A percentile compares a stretch with the other conserved stretches of the same genome.
Conservation (phyloP, 2,329 filamentous ascomycete genomes). For the Cytospora piceicola region DNA sequence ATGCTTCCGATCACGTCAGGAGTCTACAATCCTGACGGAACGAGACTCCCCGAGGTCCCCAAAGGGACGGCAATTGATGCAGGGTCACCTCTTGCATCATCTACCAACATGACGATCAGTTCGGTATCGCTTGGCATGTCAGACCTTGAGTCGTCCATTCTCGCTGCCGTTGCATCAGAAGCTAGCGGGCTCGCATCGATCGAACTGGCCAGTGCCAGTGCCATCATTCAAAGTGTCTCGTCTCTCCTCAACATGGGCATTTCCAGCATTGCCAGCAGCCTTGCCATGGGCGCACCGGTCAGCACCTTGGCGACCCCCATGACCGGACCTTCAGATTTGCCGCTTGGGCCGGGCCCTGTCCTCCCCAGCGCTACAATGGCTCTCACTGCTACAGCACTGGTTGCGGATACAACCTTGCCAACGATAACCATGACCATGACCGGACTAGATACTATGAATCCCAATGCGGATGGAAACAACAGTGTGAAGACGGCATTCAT, state of each 20-base stretch:
- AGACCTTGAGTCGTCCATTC: constrained; percentile 4
- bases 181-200: constrained; percentile 4
- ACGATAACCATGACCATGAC: not conserved
- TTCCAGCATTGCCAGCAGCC: constrained; percentile 18
- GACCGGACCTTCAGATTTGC: not conserved
- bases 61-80: not conserved
- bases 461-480: not conserved
- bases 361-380: not conserved
- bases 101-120: not conserved
- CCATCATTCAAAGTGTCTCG: constrained; percentile 10
- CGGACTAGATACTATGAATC: not conserved
- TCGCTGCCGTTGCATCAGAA: constrained; percentile 6
- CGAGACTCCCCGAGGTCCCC: not conserved
- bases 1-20: not conserved
- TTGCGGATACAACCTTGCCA: not conserved
- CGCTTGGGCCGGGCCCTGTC: constrained; percentile 5
- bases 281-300: not conserved
- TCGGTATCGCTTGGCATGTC: not conserved
- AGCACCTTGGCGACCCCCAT: not conserved
- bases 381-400: not conserved
- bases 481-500: not conserved
- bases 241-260: constrained; percentile 17
- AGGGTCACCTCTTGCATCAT: constrained; percentile 1
- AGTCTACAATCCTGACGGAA: not conserved
- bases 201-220: constrained; percentile 14